Evolutionary conservation across 2,329 filamentous ascomycete species (phyloP).

Genomic region (Albifimbria verrucaria): DNA sequence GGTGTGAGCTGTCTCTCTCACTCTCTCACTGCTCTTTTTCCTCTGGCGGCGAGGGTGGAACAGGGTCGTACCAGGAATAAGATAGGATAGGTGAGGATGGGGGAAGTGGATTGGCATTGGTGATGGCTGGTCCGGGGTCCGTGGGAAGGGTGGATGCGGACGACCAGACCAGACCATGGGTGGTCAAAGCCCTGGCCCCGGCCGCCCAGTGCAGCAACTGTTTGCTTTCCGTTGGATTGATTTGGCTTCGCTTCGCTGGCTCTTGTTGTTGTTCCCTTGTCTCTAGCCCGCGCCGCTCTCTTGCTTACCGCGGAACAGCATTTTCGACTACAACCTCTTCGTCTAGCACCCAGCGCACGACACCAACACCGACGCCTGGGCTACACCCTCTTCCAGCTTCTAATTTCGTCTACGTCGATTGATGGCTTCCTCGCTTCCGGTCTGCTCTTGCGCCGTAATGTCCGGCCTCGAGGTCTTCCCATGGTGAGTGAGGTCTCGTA

Average conservation of each 20-base stretch:
- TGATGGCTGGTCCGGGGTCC: neutral
- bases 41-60: conserved; percentile 23
- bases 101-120: conserved; percentile 6
- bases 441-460: no score
- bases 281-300: neutral
- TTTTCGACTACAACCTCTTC: no score
- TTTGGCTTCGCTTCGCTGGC: neutral
- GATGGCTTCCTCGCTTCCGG: no score
- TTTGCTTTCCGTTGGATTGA: neutral
- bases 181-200: neutral
- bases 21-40: no score
- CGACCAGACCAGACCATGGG: neutral
- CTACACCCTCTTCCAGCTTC: no score
- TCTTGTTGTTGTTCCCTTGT: neutral
- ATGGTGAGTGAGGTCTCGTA: no score
- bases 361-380: no score
- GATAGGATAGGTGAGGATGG: conserved; percentile 17
- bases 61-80: conserved; percentile 27
- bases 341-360: no score
- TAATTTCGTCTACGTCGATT: no score
- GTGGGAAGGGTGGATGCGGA: neutral
- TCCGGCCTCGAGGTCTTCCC: no score
- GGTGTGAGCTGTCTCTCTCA: conserved; percentile 1
- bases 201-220: neutral
- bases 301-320: neutral